Base-by-base conservation (phyloP, 1,284 basidiomycete species). In the Boletus holoroseus region DNA sequence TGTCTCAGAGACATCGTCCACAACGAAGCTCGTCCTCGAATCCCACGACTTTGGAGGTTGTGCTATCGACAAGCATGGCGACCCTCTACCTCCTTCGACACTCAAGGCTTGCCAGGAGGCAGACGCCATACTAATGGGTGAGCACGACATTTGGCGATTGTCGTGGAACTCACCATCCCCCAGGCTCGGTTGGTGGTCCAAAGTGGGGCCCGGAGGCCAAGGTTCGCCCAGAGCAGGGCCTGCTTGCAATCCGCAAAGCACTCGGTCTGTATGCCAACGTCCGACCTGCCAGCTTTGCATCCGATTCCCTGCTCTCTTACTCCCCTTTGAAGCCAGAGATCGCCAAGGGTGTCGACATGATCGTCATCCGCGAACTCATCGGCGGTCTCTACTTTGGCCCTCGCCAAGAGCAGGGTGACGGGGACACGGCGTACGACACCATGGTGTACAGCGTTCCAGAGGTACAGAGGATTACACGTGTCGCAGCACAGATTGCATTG, bases 261-360 rank as follows among this genome's bases (percentile, higher is more conserved):
- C 84, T 98, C 49, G 94, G 93, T 34, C 81, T 98, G 44, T 98
- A 95, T 72, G 95, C 93, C 67, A 99, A 99, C 76, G 96, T 99
- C 68, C 90, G 96, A 32, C 96, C 96, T 6, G 91, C 93, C 22
- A 91, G 89, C 63, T 95, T 99, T 64, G 92, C 92, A 1, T 95
- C 93, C 18, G 88, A 96, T 47, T 87, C 90, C 36, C 82, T 99
- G 40, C 75, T 99, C 50, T 76, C 82, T 49, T 81, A 91, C 74
- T 94, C 92, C n/a, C 96, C 96, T n/a, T 76, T 99, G 55, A 93
- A 91, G 69, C 81, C 89, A 42, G 82, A 88, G 55, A 76, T 95
- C 47, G 94, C 89, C 7, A 79, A 80, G 59, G 94, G 93, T 41
- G 88, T 90, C 26, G 80, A 97, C 69, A 87, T 98, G 68, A 93